Evolutionary conservation across 208 protist species (phyloP).

Genomic region (Trypanosoma mega): DNA sequence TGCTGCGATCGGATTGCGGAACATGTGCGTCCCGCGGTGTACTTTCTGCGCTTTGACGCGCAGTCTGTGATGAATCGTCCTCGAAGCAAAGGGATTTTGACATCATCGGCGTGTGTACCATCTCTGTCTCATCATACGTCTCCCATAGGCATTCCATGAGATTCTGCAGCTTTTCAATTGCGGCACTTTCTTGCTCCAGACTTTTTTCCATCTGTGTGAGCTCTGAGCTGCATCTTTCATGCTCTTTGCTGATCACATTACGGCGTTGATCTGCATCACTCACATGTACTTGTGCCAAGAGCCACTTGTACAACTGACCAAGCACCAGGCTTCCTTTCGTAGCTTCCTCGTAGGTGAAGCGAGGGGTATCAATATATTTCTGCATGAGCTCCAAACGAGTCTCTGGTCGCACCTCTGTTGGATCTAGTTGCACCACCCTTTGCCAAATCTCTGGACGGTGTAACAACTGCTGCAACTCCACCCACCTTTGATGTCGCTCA

Average conservation of each 20-base stretch:
- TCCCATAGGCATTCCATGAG: not conserved
- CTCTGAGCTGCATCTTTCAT: slow-evolving; percentile 11
- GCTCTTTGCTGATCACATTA: slow-evolving; percentile 7
- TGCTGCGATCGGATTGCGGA: no score
- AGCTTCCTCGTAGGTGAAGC: slow-evolving; percentile 54
- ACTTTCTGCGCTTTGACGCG: no score
- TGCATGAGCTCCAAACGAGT: slow-evolving; percentile 26
- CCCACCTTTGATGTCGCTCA: slow-evolving; percentile 34
- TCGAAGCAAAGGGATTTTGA: no score
- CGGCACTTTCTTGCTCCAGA: slow-evolving; percentile 8
- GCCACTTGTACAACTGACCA: slow-evolving; percentile 55
- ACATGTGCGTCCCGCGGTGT: no score
- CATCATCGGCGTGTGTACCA: not conserved
- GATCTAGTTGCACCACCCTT: slow-evolving; percentile 41
- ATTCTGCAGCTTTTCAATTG: not conserved
- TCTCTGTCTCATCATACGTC: not conserved
- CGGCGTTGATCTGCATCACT: slow-evolving; percentile 16
- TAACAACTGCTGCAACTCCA: slow-evolving; percentile 36
- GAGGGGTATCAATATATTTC: slow-evolving; percentile 33
- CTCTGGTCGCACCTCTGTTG: slow-evolving; percentile 25
- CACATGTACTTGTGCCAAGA: slow-evolving; percentile 48
- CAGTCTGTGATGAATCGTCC: no score
- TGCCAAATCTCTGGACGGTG: slow-evolving; percentile 44
- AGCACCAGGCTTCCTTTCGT: slow-evolving; percentile 55
- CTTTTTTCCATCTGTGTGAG: slow-evolving; percentile 34